A percentile compares a stretch with the other conserved stretches of the same genome.
phyloP scores from a whole-genome alignment of 129 eudicot genomes.

The Silybum marianum region DNA sequence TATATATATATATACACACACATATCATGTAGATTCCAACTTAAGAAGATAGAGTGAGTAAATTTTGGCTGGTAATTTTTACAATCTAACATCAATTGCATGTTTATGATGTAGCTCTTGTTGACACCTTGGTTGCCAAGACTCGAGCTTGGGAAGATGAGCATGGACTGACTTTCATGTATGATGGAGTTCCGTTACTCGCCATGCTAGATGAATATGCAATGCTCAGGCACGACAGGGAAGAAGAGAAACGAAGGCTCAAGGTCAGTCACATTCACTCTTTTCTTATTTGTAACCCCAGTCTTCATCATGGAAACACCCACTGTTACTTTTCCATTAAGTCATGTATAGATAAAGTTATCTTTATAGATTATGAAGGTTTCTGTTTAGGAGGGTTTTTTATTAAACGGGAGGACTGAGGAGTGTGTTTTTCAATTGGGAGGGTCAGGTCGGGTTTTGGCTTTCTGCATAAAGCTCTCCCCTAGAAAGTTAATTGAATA shows the following conservation, averaged over 20 bases:
- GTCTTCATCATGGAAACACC: background rate
- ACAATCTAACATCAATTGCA: background rate
- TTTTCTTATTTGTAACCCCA: background rate
- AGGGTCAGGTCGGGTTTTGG: no score
- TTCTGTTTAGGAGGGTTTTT: no score
- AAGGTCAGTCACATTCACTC: constrained; percentile 50
- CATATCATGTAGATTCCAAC: no score
- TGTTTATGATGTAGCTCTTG: constrained; percentile 62
- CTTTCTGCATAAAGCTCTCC: no score
- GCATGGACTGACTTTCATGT: constrained; percentile 70
- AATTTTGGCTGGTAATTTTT: background rate
- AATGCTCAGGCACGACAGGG: constrained; percentile 94
- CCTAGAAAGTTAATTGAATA: no score
- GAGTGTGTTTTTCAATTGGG: no score
- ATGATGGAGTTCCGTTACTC: constrained; percentile 95
- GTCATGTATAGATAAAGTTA: no score
- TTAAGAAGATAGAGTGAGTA: background rate
- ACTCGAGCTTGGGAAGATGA: constrained; percentile 95
- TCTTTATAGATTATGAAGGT: no score
- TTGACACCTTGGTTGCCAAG: constrained; percentile 81
- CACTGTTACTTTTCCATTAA: background rate
- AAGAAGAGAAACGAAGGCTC: constrained; percentile 92
- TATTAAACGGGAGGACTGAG: no score
- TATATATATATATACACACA: no score
- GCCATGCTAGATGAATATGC: constrained; percentile 95